A percentile compares a stretch with the other conserved stretches of the same genome.
phyloP scores from a whole-genome alignment of 192 early-diverging fungal genomes.

The Entrophospora sp. region DNA sequence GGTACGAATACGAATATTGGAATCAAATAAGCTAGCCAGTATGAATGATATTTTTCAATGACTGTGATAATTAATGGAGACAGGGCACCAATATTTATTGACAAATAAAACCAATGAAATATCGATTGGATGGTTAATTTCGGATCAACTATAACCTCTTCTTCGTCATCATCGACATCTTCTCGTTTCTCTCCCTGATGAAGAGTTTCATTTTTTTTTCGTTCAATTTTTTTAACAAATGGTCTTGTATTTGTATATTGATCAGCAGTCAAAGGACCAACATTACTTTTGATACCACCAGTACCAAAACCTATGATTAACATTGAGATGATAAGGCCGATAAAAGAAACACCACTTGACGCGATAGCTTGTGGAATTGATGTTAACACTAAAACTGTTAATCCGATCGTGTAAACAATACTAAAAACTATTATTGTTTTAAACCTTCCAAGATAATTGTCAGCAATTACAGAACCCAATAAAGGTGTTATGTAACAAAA shows the following conservation, averaged over 20 bases:
- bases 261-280: constrained; percentile 67
- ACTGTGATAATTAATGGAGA: constrained; percentile 46
- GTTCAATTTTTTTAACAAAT: constrained; percentile 47
- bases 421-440: constrained; percentile 58
- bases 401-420: constrained; percentile 53
- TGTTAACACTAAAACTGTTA: constrained; percentile 51
- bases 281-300: constrained; percentile 71
- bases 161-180: no score
- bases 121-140: constrained; percentile 65
- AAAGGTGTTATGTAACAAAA: constrained; percentile 51
- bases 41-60: constrained; percentile 48
- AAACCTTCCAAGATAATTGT: constrained; percentile 68
- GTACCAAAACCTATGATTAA: constrained; percentile 67
- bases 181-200: no score
- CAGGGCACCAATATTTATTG: constrained; percentile 59
- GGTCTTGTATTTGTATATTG: constrained; percentile 47
- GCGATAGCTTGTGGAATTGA: constrained; percentile 50
- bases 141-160: constrained; percentile 55
- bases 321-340: constrained; percentile 58
- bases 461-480: constrained; percentile 54
- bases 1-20: constrained; percentile 46
- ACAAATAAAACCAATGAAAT: constrained; percentile 78
- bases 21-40: constrained; percentile 49
- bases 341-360: constrained; percentile 43
- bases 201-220: no score